These are phyloP conservation scores for Ceriops tagal DNA, from an alignment of 345 rosid genomes.

Conservation along the genomic window DNA sequence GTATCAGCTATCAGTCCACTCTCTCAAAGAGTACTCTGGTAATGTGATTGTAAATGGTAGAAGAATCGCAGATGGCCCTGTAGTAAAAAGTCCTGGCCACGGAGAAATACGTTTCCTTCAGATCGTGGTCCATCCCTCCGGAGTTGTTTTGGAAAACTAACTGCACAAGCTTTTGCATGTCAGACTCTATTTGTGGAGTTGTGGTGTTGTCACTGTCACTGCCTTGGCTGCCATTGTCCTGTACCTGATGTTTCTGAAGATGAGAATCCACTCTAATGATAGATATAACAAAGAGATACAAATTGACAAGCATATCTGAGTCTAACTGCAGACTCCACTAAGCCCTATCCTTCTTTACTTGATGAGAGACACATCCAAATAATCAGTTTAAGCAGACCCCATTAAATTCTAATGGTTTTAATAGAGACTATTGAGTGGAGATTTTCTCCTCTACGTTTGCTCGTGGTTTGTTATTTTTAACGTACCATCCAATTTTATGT, in stretches of 20 bases:
- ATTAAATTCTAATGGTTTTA: not conserved
- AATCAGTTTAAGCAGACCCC: too few relatives aligned
- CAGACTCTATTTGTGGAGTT: constrained; percentile 38
- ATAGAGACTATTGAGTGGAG: constrained; percentile 17
- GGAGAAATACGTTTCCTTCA: constrained; percentile 52
- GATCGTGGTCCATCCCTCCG: constrained; percentile 18
- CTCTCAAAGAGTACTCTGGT: constrained; percentile 66
- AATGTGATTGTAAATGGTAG: constrained; percentile 50
- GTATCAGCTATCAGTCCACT: constrained; percentile 24
- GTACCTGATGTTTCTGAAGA: constrained; percentile 23
- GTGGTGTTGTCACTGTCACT: constrained; percentile 19
- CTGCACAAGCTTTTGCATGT: constrained; percentile 65
- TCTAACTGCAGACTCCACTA: not conserved
- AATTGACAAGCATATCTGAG: too few relatives aligned
- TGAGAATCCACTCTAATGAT: not conserved
- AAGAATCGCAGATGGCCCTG: constrained; percentile 46
- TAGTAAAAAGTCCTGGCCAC: constrained; percentile 73
- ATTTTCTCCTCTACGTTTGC: not conserved
- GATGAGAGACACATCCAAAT: too few relatives aligned
- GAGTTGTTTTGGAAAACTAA: constrained; percentile 36
- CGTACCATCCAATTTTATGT: too few relatives aligned
- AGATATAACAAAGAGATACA: too few relatives aligned
- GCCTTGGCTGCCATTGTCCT: constrained; percentile 14
- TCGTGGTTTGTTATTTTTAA: too few relatives aligned
- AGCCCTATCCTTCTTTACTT: not conserved